These are phyloP conservation scores for Penicillium sp. DNA, from an alignment of 2,329 filamentous ascomycete species.

Conservation along the genomic window DNA sequence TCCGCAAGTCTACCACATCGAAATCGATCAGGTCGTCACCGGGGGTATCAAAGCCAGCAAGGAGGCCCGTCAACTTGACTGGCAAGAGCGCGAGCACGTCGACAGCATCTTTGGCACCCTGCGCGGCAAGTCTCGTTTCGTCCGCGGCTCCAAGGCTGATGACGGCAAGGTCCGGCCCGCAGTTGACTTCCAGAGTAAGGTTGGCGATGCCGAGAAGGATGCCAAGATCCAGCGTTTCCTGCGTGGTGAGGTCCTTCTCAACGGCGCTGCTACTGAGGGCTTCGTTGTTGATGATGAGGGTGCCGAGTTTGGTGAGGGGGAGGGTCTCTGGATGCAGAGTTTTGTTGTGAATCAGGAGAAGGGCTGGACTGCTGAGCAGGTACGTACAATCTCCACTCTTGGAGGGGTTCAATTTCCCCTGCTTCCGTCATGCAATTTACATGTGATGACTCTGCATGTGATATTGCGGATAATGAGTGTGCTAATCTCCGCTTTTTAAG, in stretches of 20 bases:
- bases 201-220: constrained; percentile 45
- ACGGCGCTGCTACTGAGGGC: constrained; percentile 60
- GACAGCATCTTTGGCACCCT: constrained; percentile 82
- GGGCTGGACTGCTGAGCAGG: constrained; percentile 61
- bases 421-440: not conserved
- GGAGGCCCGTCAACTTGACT: constrained; percentile 63
- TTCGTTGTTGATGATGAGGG: constrained; percentile 63
- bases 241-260: constrained; percentile 48
- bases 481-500: constrained; percentile 29
- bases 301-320: constrained; percentile 46
- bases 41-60: constrained; percentile 70
- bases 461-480: constrained; percentile 3
- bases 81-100: constrained; percentile 64
- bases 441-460: constrained; percentile 6
- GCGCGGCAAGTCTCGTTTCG: constrained; percentile 61
- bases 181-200: constrained; percentile 43
- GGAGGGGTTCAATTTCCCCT: not conserved
- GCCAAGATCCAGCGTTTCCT: constrained; percentile 44
- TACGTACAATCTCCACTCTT: constrained; percentile 26
- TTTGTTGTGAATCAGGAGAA: constrained; percentile 53
- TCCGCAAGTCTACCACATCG: constrained; percentile 62
- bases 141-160: constrained; percentile 42
- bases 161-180: constrained; percentile 44
- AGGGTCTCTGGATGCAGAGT: constrained; percentile 53
- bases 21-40: constrained; percentile 72